Percentiles rank a stretch among this genome's conserved stretches.
Conservation (phyloP, 257 asterid genomes). For the Nicotiana tomentosiformis region DNA sequence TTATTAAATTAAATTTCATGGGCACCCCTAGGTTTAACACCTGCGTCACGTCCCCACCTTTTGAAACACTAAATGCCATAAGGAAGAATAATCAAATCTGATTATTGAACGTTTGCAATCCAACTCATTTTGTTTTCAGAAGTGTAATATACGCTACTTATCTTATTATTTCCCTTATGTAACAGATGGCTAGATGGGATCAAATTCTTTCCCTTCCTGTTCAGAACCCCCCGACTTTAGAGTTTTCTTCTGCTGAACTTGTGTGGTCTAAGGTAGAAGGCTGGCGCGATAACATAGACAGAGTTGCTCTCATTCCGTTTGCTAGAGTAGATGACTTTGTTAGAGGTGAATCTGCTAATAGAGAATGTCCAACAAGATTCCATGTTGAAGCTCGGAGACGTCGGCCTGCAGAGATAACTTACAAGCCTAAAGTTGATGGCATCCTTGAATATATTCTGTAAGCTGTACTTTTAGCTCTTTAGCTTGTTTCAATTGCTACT, state of each 20-base stretch:
- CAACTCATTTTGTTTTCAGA: background rate
- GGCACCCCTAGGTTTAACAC: background rate
- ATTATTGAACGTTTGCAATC: background rate
- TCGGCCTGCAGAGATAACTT: constrained; percentile 39
- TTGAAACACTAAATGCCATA: background rate
- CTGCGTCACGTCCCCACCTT: background rate
- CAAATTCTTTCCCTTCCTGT: constrained; percentile 87
- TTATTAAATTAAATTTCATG: background rate
- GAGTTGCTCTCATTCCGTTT: constrained; percentile 72
- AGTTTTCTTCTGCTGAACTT: constrained; percentile 73
- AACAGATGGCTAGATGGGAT: constrained; percentile 99
- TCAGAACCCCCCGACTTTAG: constrained; percentile 82
- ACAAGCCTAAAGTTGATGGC: constrained; percentile 95
- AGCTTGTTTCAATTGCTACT: constrained; percentile 7
- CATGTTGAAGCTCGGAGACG: constrained; percentile 93
- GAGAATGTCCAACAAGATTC: constrained; percentile 87
- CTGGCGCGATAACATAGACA: constrained; percentile 81
- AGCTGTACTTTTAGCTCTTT: constrained; percentile 14
- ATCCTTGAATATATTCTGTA: constrained; percentile 87
- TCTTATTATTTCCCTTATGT: background rate
- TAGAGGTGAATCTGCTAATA: constrained; percentile 81
- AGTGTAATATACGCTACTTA: background rate
- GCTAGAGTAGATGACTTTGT: constrained; percentile 90
- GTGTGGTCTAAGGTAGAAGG: constrained; percentile 98
- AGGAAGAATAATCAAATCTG: background rate